These are phyloP conservation scores for Mitragyna speciosa DNA, from an alignment of 257 asterid genomes.

Conservation along the genomic window DNA sequence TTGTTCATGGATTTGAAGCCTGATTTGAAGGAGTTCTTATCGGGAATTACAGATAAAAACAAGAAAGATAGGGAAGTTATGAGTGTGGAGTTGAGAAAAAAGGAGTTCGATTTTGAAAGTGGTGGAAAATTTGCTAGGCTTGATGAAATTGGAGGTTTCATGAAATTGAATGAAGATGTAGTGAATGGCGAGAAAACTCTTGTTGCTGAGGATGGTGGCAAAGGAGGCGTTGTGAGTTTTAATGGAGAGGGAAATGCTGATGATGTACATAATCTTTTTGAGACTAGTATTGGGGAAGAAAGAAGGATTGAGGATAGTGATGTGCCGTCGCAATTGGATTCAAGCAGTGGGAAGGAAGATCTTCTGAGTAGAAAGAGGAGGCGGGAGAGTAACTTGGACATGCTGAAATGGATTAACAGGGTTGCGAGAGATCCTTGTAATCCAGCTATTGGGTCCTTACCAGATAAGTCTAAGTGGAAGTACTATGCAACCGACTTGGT, in stretches of 20 bases:
- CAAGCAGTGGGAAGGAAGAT: slow-evolving; percentile 17
- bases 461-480: slow-evolving; percentile 72
- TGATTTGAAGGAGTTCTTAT: slow-evolving; percentile 44
- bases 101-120: slow-evolving; percentile 20
- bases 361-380: slow-evolving; percentile 52
- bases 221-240: background rate
- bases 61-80: slow-evolving; percentile 32
- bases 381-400: slow-evolving; percentile 31
- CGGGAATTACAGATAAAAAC: slow-evolving; percentile 33
- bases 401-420: slow-evolving; percentile 59
- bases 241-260: background rate
- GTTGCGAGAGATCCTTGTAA: slow-evolving; percentile 71
- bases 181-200: slow-evolving; percentile 14
- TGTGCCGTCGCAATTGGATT: background rate
- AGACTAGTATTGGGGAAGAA: background rate
- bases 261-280: background rate
- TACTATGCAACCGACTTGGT: slow-evolving; percentile 42
- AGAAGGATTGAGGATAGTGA: slow-evolving; percentile 11
- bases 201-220: background rate
- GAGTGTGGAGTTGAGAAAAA: slow-evolving; percentile 26
- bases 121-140: slow-evolving; percentile 17
- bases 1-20: slow-evolving; percentile 47
- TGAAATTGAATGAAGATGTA: slow-evolving; percentile 19
- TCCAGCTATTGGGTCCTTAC: slow-evolving; percentile 46
- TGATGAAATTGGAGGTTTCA: slow-evolving; percentile 23